Evolutionary conservation across 192 early-diverging fungal genomes (phyloP).

Genomic region (Coemansia sp.): DNA sequence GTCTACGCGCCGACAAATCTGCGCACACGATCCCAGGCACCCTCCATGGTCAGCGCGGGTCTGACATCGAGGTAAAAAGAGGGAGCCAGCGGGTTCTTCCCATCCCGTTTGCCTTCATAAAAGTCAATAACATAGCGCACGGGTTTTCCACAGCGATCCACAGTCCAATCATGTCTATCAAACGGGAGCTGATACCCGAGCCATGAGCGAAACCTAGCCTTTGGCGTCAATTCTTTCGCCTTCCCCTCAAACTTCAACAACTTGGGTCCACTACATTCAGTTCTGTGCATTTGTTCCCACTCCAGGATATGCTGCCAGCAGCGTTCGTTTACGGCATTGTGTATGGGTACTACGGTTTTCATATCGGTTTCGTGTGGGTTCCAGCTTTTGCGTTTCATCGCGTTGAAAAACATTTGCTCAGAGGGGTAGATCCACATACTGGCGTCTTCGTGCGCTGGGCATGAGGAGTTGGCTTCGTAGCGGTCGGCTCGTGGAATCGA

Average conservation of each 20-base stretch:
- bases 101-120: slow-evolving; percentile 71
- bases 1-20: slow-evolving; percentile 12
- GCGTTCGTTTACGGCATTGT: slow-evolving; percentile 93
- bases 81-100: slow-evolving; percentile 46
- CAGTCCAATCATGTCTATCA: slow-evolving; percentile 94
- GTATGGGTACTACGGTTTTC: slow-evolving; percentile 88
- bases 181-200: slow-evolving; percentile 78
- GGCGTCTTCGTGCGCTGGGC: slow-evolving; percentile 33
- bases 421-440: slow-evolving; percentile 86
- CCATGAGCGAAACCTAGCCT: slow-evolving; percentile 40
- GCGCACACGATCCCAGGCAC: slow-evolving; percentile 42
- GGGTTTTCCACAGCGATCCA: slow-evolving; percentile 87
- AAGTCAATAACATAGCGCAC: slow-evolving; percentile 93
- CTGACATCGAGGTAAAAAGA: slow-evolving; percentile 91
- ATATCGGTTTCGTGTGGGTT: slow-evolving; percentile 80
- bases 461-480: slow-evolving; percentile 54
- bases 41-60: slow-evolving; percentile 67
- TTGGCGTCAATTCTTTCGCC: slow-evolving; percentile 40
- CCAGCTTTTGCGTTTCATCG: slow-evolving; percentile 94
- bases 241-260: slow-evolving; percentile 55
- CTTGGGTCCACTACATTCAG: slow-evolving; percentile 40
- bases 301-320: slow-evolving; percentile 85
- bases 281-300: slow-evolving; percentile 69
- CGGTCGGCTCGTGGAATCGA: slow-evolving; percentile 74
- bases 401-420: slow-evolving; percentile 96